Percentiles rank a stretch among this genome's conserved stretches.
phyloP scores from a whole-genome alignment of 1,139 yeast genomes.

The Dujonia santamariae region DNA sequence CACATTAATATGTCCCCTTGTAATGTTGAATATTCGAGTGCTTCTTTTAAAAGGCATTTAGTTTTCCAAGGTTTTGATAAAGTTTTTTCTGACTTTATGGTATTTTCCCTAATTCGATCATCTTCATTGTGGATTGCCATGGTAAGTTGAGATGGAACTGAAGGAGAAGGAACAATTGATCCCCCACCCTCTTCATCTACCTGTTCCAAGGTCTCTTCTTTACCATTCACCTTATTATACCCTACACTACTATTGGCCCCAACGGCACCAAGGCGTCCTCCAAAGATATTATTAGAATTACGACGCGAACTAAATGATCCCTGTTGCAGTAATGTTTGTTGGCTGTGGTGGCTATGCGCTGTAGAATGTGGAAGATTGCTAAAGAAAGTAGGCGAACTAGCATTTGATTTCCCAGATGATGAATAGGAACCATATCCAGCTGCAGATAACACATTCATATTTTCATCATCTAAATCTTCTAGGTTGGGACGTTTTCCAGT shows the following conservation, averaged over 20 bases:
- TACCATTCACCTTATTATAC: no score
- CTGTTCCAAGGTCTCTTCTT: no score
- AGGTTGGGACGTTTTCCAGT: conserved; percentile 4
- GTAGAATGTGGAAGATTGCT: not conserved
- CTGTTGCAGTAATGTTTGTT: not conserved
- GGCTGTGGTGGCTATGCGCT: not conserved
- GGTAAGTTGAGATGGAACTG: conserved; percentile 27
- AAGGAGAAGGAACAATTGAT: no score
- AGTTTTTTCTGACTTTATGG: not conserved
- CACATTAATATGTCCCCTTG: conserved; percentile 70
- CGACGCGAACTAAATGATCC: conserved; percentile 6
- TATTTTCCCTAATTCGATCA: not conserved
- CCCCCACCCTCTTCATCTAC: no score
- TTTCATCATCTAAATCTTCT: conserved; percentile 38
- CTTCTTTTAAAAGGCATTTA: conserved; percentile 32
- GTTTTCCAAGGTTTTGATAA: conserved; percentile 30
- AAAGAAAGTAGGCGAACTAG: conserved; percentile 7
- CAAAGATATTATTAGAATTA: not conserved
- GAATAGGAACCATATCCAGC: conserved; percentile 6
- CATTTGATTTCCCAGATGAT: conserved; percentile 5
- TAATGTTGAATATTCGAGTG: conserved; percentile 50
- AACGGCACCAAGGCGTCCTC: not conserved
- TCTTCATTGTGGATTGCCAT: conserved; percentile 20
- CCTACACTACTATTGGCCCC: no score
- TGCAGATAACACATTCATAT: conserved; percentile 32